Base-by-base conservation (phyloP, 108 stramenopile species). In the Nannochloropsis gaditana region DNA sequence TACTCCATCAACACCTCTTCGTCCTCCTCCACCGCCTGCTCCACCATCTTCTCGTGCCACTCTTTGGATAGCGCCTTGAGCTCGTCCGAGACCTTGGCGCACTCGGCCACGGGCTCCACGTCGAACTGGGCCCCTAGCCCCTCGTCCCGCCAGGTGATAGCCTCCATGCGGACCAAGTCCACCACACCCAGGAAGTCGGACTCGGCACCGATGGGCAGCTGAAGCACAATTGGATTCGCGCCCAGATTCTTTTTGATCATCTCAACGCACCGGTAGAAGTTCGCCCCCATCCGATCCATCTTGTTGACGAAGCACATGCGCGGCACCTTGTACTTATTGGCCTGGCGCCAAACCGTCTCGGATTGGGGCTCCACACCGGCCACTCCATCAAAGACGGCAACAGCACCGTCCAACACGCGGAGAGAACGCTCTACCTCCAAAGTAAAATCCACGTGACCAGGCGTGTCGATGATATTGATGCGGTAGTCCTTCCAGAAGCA, bases 391-490 rank as follows among this genome's bases (percentile, higher is more conserved):
- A 98, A 93, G 5, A 99, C 97, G 43, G 96, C 90, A 5, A 98
- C 95, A 2, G 96, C 97, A 21, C 98, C 97, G 91, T 99, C 99
- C 15, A 99, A 84, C 2, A 98, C 99, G 8, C 97, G 94, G 19
- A 98, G 92, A 80, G 94, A 94, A 42, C 99, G 96, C 92, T 89
- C 95, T 41, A 99, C 97, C 91, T 99, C 91, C 11, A 98, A 96
- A 43, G 94, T 94, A 84, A 99, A 99, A 84, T 99, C 99, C 21
- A 99, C 97, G 89, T 99, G 99, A 1, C 99, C 99, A 2, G 99
- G 99, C 73, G 98, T 99, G 93, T 99, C 98, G 86, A 99, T 97
- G 41, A 99, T 97, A 91, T 99, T 99, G 88, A 99, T 96, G 50
- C 95, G 91, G 89, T 96, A 94, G 83, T 96, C 94, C 43, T 93